These are phyloP conservation scores for Zymoseptoria crescenta DNA, from an alignment of 2,329 filamentous ascomycete species.

Conservation along the genomic window DNA sequence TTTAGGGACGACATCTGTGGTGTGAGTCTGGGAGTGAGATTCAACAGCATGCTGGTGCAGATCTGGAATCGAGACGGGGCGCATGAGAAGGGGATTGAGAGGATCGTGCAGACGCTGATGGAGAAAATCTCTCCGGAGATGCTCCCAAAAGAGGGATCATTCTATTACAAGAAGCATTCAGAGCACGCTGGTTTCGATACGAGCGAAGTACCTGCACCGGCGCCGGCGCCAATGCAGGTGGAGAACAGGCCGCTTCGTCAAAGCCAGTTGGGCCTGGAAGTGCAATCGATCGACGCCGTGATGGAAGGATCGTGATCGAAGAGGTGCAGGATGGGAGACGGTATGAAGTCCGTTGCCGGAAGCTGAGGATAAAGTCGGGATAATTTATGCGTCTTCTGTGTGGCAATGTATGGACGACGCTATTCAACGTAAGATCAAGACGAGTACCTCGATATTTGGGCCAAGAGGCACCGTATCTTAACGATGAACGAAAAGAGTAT, in stretches of 20 bases:
- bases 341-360: not conserved
- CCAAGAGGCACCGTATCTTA: too few species aligned
- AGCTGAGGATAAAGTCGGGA: not conserved
- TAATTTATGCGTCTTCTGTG: not conserved
- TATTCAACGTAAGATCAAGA: too few species aligned
- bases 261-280: not conserved
- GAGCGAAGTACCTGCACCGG: not conserved
- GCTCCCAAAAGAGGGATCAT: conserved; percentile 53
- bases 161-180: conserved; percentile 77
- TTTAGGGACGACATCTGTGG: conserved; percentile 78
- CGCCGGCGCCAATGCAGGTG: not conserved
- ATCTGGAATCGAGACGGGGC: conserved; percentile 88
- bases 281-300: conserved; percentile 6
- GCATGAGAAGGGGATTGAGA: conserved; percentile 70
- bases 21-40: conserved; percentile 76
- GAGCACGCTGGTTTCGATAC: conserved; percentile 65
- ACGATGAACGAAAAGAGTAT: too few species aligned
- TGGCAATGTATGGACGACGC: not conserved
- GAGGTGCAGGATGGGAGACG: not conserved
- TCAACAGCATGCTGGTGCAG: conserved; percentile 80
- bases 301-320: conserved; percentile 1
- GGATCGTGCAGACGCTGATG: conserved; percentile 64
- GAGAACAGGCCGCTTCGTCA: not conserved
- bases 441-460: too few species aligned
- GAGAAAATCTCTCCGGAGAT: conserved; percentile 66